phyloP scores from a whole-genome alignment of 2,329 filamentous ascomycete species.

The Botrytis squamosa region DNA sequence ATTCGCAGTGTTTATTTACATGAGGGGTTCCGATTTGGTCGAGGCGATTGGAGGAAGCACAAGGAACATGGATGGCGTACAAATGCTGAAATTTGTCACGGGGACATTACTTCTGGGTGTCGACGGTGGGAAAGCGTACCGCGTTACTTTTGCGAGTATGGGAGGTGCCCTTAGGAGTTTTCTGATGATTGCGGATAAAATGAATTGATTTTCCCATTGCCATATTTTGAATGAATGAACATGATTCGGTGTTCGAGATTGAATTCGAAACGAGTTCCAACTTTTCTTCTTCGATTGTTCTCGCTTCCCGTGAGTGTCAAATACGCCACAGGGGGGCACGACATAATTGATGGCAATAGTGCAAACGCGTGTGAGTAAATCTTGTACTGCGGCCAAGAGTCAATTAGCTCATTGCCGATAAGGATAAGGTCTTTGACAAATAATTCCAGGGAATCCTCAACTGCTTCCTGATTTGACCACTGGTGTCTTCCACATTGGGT shows the following conservation, averaged over 20 bases:
- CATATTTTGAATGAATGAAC: neutral
- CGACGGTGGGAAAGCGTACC: neutral
- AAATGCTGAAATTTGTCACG: conserved; percentile 6
- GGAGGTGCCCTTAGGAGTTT: neutral
- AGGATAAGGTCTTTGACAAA: neutral
- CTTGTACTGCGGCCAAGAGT: neutral
- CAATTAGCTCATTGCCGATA: neutral
- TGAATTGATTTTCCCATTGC: neutral
- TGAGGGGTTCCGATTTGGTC: neutral
- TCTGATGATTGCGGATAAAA: neutral
- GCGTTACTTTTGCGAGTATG: neutral
- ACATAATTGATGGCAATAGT: neutral
- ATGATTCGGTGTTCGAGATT: neutral
- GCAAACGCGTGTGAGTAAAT: neutral
- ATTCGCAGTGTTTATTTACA: neutral
- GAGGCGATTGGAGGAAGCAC: neutral
- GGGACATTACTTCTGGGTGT: neutral
- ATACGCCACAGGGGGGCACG: neutral
- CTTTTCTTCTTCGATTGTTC: neutral
- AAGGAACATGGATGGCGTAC: neutral
- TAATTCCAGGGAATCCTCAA: neutral
- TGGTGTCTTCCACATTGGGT: neutral
- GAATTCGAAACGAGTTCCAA: neutral
- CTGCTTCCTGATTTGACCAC: neutral
- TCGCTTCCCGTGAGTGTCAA: neutral